Evolutionary conservation across 345 rosid species (phyloP).

Genomic region (Stellera chamaejasme): DNA sequence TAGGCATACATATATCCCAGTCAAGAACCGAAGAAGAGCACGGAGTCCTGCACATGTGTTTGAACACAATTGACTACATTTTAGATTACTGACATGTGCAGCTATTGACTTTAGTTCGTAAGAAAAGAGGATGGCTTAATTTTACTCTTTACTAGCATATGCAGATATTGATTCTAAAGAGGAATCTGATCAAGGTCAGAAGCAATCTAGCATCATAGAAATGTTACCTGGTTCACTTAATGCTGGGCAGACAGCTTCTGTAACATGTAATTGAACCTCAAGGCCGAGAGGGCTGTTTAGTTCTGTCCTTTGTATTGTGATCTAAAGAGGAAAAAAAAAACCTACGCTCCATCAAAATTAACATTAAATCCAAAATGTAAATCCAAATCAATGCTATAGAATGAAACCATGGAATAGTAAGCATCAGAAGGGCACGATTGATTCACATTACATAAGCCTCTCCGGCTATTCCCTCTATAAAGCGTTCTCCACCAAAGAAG

Average conservation of each 20-base stretch:
- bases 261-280: slow-evolving; percentile 92
- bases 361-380: too few species aligned
- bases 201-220: not conserved
- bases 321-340: slow-evolving; percentile 31
- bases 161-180: not conserved
- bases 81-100: slow-evolving; percentile 3
- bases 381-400: not conserved
- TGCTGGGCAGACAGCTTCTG: slow-evolving; percentile 97
- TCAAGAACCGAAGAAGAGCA: slow-evolving; percentile 92
- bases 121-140: not conserved
- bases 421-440: slow-evolving; percentile 14
- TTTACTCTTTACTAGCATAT: too few species aligned
- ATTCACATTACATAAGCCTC: slow-evolving; percentile 72
- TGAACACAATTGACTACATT: slow-evolving; percentile 6
- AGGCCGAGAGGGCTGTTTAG: slow-evolving; percentile 87
- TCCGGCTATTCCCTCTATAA: slow-evolving; percentile 94
- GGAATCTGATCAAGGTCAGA: not conserved
- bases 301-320: slow-evolving; percentile 94
- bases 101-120: not conserved
- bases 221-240: slow-evolving; percentile 90
- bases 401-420: slow-evolving; percentile 14
- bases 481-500: slow-evolving; percentile 99
- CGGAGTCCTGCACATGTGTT: slow-evolving; percentile 66
- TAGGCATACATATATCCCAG: slow-evolving; percentile 87
- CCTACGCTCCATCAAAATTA: too few species aligned